These are phyloP conservation scores for Scheffersomyces insectosa DNA, from an alignment of 1,139 yeast species.

Conservation along the genomic window DNA sequence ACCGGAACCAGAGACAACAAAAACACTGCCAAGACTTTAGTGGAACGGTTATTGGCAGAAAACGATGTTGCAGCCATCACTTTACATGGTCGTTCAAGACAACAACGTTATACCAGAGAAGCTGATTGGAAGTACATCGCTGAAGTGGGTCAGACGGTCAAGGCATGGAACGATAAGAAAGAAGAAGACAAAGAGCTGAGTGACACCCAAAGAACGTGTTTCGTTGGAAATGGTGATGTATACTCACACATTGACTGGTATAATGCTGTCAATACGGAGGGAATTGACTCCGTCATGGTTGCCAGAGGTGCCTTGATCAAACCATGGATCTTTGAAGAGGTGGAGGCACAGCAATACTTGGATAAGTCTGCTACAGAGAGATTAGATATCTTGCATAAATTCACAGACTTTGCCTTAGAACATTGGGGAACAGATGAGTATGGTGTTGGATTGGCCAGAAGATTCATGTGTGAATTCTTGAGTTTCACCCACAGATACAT, in stretches of 20 bases:
- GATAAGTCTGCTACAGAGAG: conserved; percentile 92
- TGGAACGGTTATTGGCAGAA: conserved; percentile 68
- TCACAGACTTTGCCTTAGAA: conserved; percentile 78
- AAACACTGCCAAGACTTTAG: conserved; percentile 80
- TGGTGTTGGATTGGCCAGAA: conserved; percentile 84
- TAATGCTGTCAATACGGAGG: conserved; percentile 63
- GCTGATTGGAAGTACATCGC: conserved; percentile 93
- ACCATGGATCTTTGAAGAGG: conserved; percentile 98
- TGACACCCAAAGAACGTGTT: conserved; percentile 52
- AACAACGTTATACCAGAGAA: conserved; percentile 85
- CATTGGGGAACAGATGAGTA: conserved; percentile 99
- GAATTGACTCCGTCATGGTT: conserved; percentile 93
- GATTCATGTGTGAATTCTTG: conserved; percentile 91
- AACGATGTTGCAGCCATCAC: conserved; percentile 90
- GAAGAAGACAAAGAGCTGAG: conserved; percentile 54
- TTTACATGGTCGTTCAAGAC: conserved; percentile 93
- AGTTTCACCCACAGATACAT: conserved; percentile 93
- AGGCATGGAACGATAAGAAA: conserved; percentile 54
- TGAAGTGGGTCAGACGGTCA: conserved; percentile 68
- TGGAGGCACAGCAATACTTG: conserved; percentile 82
- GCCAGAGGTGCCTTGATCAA: conserved; percentile 97
- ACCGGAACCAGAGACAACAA: conserved; percentile 86
- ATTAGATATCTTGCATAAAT: conserved; percentile 67
- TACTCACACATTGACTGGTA: conserved; percentile 90
- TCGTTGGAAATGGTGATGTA: conserved; percentile 93